These are phyloP conservation scores for Silene uniflora DNA, from an alignment of 148 eudicot species.

Conservation along the genomic window DNA sequence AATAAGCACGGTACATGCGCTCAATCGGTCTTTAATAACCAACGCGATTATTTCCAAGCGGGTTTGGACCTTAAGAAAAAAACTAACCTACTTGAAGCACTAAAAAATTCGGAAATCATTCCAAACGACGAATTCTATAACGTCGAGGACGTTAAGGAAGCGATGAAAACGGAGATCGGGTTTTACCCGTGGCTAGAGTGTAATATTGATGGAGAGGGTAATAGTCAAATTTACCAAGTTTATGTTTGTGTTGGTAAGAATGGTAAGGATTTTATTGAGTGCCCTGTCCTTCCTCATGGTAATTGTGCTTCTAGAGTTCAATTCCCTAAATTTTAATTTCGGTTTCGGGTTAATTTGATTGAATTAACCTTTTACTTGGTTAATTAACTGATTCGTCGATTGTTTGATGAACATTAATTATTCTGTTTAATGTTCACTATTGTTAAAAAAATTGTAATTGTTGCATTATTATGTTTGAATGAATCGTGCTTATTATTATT, in stretches of 20 bases:
- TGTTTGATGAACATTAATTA: too few relatives aligned
- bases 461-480: not conserved
- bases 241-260: slow-evolving; percentile 46
- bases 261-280: slow-evolving; percentile 31
- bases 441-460: too few relatives aligned
- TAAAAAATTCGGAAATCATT: slow-evolving; percentile 44
- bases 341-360: too few relatives aligned
- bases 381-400: too few relatives aligned
- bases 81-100: slow-evolving; percentile 60
- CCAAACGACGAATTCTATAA: slow-evolving; percentile 65
- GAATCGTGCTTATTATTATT: not conserved
- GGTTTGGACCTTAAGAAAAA: slow-evolving; percentile 57
- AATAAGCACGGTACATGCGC: slow-evolving; percentile 86
- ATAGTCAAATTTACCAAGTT: slow-evolving; percentile 71
- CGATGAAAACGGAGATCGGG: slow-evolving; percentile 44
- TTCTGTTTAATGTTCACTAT: too few relatives aligned
- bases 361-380: too few relatives aligned
- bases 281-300: slow-evolving; percentile 35
- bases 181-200: slow-evolving; percentile 66
- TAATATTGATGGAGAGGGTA: slow-evolving; percentile 51
- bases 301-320: slow-evolving; percentile 46
- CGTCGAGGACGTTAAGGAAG: slow-evolving; percentile 45
- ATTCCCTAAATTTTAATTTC: slow-evolving; percentile 56
- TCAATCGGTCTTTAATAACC: slow-evolving; percentile 35
- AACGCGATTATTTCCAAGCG: slow-evolving; percentile 52